Conservation (phyloP, 176 grass and related monocot species). For the Aegilops sharonensis region DNA sequence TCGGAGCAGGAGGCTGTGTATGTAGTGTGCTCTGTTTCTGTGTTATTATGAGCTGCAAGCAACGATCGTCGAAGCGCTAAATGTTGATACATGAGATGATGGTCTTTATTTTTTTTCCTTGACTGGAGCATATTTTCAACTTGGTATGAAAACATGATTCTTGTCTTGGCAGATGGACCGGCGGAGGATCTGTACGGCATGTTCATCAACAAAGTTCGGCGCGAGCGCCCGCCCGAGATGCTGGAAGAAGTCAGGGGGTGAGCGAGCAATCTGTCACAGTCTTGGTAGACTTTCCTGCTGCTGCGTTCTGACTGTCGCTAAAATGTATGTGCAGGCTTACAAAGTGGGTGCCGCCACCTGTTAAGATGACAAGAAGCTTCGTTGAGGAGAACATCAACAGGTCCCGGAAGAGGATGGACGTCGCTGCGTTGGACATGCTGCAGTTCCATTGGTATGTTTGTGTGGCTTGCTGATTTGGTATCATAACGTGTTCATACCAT, state of each 20-base stretch:
- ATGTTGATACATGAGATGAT: too few relatives aligned
- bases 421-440: constrained; percentile 82
- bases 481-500: not conserved
- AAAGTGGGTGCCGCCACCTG: constrained; percentile 87
- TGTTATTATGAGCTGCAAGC: not conserved
- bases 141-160: not conserved
- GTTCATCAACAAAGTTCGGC: constrained; percentile 78
- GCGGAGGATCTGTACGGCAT: constrained; percentile 95
- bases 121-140: not conserved
- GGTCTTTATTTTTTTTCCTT: not conserved
- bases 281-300: not conserved
- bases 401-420: constrained; percentile 89
- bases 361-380: constrained; percentile 84
- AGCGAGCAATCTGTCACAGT: not conserved
- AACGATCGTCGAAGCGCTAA: not conserved
- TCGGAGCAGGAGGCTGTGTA: not conserved
- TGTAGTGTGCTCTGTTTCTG: not conserved
- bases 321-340: constrained; percentile 46
- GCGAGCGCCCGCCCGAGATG: constrained; percentile 73
- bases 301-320: not conserved
- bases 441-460: constrained; percentile 84
- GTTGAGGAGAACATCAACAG: constrained; percentile 79
- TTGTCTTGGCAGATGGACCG: constrained; percentile 59
- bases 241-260: constrained; percentile 79
- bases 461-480: not conserved